These are phyloP conservation scores for Tricholomella constricta DNA, from an alignment of 768 basidiomycete species.

Conservation along the genomic window DNA sequence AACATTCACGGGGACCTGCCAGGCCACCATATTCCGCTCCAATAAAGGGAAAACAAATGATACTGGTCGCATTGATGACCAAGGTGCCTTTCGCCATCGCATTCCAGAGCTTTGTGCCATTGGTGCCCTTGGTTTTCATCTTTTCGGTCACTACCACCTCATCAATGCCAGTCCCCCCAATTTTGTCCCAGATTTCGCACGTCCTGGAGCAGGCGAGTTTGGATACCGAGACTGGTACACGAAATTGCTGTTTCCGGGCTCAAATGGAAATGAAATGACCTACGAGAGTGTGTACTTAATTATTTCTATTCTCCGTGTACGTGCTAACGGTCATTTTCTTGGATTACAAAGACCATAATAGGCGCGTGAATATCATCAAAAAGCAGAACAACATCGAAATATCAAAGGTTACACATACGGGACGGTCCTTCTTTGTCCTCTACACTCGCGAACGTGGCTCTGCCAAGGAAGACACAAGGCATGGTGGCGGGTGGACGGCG, in stretches of 20 bases:
- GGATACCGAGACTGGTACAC: background rate
- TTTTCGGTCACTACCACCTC: background rate
- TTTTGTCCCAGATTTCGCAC: background rate
- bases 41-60: slow-evolving; percentile 1
- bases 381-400: background rate
- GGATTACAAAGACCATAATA: background rate
- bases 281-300: background rate
- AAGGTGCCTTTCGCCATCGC: background rate
- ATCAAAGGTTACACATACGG: background rate
- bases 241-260: background rate
- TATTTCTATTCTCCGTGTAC: background rate
- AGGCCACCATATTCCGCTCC: background rate
- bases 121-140: background rate
- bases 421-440: background rate
- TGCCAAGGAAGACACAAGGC: background rate
- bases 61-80: background rate
- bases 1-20: background rate
- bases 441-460: background rate
- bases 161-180: background rate
- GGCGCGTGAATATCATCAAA: too few relatives aligned
- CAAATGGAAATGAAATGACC: background rate
- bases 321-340: background rate
- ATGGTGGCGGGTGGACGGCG: background rate
- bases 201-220: background rate
- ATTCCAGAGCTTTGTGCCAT: background rate